Base-by-base conservation (phyloP, 306 rosid species). In the Myrica gale region DNA sequence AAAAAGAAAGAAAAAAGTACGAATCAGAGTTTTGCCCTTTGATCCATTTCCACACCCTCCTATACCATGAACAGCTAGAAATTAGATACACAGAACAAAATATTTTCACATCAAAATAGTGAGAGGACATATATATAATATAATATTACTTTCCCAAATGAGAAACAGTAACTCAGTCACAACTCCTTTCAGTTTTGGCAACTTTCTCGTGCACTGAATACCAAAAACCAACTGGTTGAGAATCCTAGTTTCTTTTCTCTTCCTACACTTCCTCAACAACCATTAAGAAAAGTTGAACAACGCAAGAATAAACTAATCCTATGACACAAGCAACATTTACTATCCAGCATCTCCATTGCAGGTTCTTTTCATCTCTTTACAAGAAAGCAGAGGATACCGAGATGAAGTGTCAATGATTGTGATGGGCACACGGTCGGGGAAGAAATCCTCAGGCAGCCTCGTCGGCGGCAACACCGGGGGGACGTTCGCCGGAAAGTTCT, bases 351-450 rank as follows among this genome's bases (percentile, higher is more conserved):
- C 67, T 67, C 32, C 26, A 73, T 26, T 42, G 9, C 37, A 66
- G 2, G 57, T 20, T 41, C 41, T 17, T 43, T 42, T 65, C 50
- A 4, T 19, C 5, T n/a, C 20, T 7, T 39, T 47, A n/a, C 54
- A 48, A 48, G 16, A 10, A 15, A 9, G 13, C 16, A 42, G 23
- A 42, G 5, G 42, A 62, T 81, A 96, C 99, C 92, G 92, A 26
- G 99, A 96, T 10, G 99, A 88, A 56, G 99, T 90, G 72, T 96
- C 99, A 56, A 96, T 87, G 68, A 96, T 86, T 5, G 96, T 96
- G 73, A 93, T 86, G 23, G 99, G 98, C 13, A 96, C 97, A 4
- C 89, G 90, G 60, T 96, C 99, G 16, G 99, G 99, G 53, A 88
- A 96, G 56, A 90, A 88, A 81, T 92, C 98, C 12, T 89, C 91